These are phyloP conservation scores for Magnolia kwangsiensis DNA, from an alignment of 164 flowering plant species.

Conservation along the genomic window DNA sequence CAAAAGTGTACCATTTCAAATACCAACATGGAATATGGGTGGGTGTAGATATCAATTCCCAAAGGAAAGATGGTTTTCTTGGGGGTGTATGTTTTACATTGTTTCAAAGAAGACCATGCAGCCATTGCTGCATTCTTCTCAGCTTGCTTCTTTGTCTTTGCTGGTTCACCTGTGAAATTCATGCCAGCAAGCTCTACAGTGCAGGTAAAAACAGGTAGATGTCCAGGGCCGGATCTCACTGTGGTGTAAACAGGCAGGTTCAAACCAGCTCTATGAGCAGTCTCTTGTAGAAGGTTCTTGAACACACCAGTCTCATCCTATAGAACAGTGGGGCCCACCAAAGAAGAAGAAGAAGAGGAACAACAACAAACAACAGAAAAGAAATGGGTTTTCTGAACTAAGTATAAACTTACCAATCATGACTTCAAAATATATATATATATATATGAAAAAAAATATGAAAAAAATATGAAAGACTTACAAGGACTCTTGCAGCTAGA, in stretches of 20 bases:
- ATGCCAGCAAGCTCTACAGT: slow-evolving; percentile 68
- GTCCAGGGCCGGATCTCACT: slow-evolving; percentile 71
- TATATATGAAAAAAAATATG: background rate
- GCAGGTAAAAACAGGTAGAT: slow-evolving; percentile 58
- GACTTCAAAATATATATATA: too few species aligned
- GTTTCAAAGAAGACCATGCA: slow-evolving; percentile 75
- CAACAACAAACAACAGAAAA: background rate
- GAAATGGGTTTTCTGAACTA: background rate
- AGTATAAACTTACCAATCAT: background rate
- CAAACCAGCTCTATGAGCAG: slow-evolving; percentile 63
- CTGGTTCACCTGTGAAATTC: slow-evolving; percentile 66
- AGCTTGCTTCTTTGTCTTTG: slow-evolving; percentile 86
- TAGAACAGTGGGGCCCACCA: background rate
- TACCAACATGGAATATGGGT: background rate
- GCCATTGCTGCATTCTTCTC: slow-evolving; percentile 89
- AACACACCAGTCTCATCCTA: slow-evolving; percentile 82
- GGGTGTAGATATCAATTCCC: background rate
- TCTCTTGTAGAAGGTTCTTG: slow-evolving; percentile 52
- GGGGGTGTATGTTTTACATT: slow-evolving; percentile 26
- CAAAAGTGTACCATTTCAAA: background rate
- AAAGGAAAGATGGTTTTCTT: background rate
- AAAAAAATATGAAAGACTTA: slow-evolving; percentile 25
- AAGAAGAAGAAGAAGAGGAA: background rate
- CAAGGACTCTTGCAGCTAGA: slow-evolving; percentile 69
- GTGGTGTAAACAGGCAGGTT: slow-evolving; percentile 66